phyloP scores from a whole-genome alignment of 148 eudicot species.

The Rhododendron mucronatum region DNA sequence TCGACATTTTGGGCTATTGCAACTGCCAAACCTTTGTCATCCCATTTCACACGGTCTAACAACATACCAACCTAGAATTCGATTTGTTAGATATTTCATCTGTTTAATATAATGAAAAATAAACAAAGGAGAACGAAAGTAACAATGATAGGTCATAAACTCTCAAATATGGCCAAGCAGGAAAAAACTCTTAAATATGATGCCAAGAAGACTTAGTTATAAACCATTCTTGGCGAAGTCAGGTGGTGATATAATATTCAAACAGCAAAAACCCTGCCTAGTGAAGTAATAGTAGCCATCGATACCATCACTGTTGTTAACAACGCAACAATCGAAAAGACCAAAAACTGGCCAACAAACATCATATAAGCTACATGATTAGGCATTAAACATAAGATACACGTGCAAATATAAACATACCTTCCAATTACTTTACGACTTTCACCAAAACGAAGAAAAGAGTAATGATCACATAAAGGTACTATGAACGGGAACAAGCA shows the following conservation, averaged over 20 bases:
- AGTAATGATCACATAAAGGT: not conserved
- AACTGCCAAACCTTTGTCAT: constrained; percentile 98
- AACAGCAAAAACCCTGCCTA: not conserved
- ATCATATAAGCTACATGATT: not conserved
- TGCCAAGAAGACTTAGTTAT: not conserved
- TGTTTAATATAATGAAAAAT: not conserved
- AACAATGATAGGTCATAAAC: not conserved
- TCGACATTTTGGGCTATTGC: constrained; percentile 97
- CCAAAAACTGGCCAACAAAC: not conserved
- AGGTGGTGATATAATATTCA: not conserved
- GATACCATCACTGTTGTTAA: not conserved
- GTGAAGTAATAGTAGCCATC: not conserved
- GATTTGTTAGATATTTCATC: constrained; percentile 2
- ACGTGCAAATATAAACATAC: not conserved
- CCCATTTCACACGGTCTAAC: constrained; percentile 93
- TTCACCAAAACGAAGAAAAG: not conserved
- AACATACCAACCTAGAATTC: constrained; percentile 67
- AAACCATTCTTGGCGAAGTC: not conserved
- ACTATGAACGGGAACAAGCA: not conserved
- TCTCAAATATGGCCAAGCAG: not conserved
- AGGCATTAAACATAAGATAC: not conserved
- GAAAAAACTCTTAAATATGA: not conserved
- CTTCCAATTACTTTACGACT: not conserved
- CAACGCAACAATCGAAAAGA: not conserved
- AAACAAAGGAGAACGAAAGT: not conserved